These are phyloP conservation scores for Tilletia walkeri DNA, from an alignment of 1,284 basidiomycete genomes.

Conservation along the genomic window DNA sequence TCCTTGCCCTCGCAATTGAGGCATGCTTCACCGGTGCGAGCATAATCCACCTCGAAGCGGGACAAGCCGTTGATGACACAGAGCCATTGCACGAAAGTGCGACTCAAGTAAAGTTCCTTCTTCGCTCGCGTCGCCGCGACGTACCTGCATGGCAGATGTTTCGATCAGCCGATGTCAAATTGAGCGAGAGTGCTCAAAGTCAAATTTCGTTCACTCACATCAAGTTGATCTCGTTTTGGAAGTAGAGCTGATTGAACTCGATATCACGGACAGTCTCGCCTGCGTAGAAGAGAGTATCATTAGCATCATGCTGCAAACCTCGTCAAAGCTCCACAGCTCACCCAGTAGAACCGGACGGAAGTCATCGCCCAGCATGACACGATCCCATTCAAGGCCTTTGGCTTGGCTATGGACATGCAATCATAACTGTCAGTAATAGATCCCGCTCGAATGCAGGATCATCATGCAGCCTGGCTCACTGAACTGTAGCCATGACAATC, in stretches of 20 bases:
- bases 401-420: slow-evolving; percentile 26
- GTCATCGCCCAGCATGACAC: slow-evolving; percentile 43
- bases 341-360: slow-evolving; percentile 34
- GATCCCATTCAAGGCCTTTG: slow-evolving; percentile 50
- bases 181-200: background rate
- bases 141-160: slow-evolving; percentile 29
- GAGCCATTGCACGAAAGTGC: slow-evolving; percentile 38
- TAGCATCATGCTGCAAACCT: slow-evolving; percentile 20
- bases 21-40: background rate
- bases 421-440: background rate
- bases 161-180: background rate
- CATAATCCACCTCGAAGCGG: slow-evolving; percentile 18
- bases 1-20: background rate
- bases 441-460: background rate
- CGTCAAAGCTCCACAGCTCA: slow-evolving; percentile 1
- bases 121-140: slow-evolving; percentile 47
- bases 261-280: slow-evolving; percentile 29
- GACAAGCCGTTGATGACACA: slow-evolving; percentile 36
- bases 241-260: background rate
- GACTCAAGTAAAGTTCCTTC: slow-evolving; percentile 31
- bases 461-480: slow-evolving; percentile 10
- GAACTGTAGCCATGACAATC: slow-evolving; percentile 44
- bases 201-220: background rate
- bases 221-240: slow-evolving; percentile 42
- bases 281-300: slow-evolving; percentile 11